Evolutionary conservation across 805 yeast species (phyloP).

Genomic region (Ogataea minuta): DNA sequence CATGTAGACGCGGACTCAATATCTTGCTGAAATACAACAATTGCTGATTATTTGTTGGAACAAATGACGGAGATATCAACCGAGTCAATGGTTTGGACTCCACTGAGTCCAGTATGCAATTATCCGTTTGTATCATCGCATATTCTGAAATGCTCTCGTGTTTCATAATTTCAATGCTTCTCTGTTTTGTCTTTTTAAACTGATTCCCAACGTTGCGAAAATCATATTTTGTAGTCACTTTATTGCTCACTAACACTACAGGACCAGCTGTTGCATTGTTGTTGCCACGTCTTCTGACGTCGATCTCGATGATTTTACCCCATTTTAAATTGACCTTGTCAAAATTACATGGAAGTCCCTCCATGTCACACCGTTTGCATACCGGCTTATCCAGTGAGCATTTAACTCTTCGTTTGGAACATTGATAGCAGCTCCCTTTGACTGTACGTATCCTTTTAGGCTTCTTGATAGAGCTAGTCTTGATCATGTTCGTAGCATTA

Average conservation of each 20-base stretch:
- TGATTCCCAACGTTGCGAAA: no score
- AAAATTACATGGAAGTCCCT: conserved; percentile 41
- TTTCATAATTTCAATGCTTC: no score
- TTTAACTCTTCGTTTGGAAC: conserved; percentile 46
- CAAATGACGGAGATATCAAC: conserved; percentile 4
- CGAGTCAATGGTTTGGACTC: no score
- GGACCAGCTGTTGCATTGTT: no score
- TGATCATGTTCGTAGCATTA: neutral
- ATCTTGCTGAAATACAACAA: conserved; percentile 24
- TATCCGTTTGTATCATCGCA: neutral
- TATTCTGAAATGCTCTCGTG: no score
- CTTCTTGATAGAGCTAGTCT: neutral
- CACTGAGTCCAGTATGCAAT: neutral
- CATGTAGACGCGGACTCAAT: conserved; percentile 28
- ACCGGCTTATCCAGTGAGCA: conserved; percentile 43
- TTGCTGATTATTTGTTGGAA: conserved; percentile 12
- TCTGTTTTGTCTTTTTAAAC: no score
- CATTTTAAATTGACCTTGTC: conserved; percentile 43
- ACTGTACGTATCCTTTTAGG: conserved; percentile 28
- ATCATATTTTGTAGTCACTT: no score
- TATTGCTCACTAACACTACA: no score
- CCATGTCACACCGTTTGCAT: conserved; percentile 41
- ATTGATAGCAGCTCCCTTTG: conserved; percentile 42
- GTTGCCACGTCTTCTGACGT: neutral
- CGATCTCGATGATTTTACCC: conserved; percentile 34